Conservation (phyloP, 345 rosid genomes). For the Garcia nutans region DNA sequence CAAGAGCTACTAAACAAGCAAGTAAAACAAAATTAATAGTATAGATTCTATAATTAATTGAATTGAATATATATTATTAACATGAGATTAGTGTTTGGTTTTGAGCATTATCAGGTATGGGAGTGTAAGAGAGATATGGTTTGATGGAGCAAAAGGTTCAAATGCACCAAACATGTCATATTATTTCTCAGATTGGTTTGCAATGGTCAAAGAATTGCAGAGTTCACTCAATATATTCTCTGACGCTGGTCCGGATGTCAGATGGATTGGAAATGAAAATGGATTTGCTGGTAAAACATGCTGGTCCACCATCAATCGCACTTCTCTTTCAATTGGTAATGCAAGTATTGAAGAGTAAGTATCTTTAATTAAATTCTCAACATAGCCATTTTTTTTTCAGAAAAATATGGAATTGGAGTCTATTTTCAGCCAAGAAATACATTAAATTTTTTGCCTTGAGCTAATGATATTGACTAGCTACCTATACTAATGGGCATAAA, state of each 20-base stretch:
- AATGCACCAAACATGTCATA: constrained; percentile 62
- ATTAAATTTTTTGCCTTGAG: too few species aligned
- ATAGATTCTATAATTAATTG: neutral
- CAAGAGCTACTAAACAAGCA: constrained; percentile 62
- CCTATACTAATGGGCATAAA: neutral
- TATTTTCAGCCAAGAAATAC: too few species aligned
- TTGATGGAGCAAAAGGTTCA: constrained; percentile 67
- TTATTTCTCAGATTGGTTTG: constrained; percentile 66
- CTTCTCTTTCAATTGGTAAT: constrained; percentile 61
- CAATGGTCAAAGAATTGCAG: constrained; percentile 73
- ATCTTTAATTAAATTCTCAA: neutral
- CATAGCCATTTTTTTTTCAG: neutral
- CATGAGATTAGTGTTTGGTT: neutral
- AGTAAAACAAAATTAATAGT: neutral
- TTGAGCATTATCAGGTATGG: constrained; percentile 42
- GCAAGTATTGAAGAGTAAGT: constrained; percentile 50
- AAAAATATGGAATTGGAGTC: too few species aligned
- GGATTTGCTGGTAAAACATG: constrained; percentile 59
- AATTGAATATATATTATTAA: neutral
- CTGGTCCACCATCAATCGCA: constrained; percentile 70
- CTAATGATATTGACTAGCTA: too few species aligned
- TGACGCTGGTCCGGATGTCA: constrained; percentile 68
- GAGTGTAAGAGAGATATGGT: constrained; percentile 68
- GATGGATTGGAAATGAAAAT: constrained; percentile 69
- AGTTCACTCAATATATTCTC: constrained; percentile 68